phyloP scores from a whole-genome alignment of 2,329 filamentous ascomycete genomes.

The Diaporthe sp. region DNA sequence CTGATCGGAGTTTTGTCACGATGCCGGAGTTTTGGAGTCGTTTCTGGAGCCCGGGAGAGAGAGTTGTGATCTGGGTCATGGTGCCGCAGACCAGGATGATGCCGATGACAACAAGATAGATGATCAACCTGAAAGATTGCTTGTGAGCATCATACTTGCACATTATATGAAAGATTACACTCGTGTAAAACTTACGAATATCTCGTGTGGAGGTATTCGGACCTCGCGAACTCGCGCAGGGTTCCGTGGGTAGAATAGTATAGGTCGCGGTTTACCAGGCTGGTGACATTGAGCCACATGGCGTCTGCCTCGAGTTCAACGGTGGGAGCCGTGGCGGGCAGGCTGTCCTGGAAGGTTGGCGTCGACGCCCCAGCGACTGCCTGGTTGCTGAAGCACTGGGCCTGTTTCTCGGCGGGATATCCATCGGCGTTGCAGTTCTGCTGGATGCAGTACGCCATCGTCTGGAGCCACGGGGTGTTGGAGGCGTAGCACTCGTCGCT shows the following conservation, averaged over 20 bases:
- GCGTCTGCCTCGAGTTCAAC: constrained; percentile 7
- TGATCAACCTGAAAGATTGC: neutral
- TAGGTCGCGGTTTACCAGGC: neutral
- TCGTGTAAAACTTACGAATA: neutral
- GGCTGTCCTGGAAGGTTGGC: constrained; percentile 10
- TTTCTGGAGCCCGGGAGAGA: constrained; percentile 13
- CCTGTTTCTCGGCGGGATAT: constrained; percentile 20
- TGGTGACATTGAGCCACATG: constrained; percentile 27
- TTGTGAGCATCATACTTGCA: neutral
- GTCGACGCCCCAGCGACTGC: neutral
- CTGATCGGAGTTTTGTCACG: neutral
- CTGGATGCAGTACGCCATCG: constrained; percentile 31
- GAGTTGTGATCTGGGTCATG: constrained; percentile 10
- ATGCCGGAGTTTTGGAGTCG: neutral
- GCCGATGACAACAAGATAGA: constrained; percentile 16
- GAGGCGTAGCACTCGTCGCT: constrained; percentile 20
- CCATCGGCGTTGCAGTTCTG: constrained; percentile 16
- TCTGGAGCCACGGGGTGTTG: constrained; percentile 25
- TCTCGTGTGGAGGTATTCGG: constrained; percentile 27
- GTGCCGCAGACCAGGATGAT: constrained; percentile 12
- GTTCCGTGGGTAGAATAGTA: constrained; percentile 20
- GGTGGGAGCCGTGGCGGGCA: neutral
- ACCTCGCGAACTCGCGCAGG: constrained; percentile 3
- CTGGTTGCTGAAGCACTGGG: constrained; percentile 17
- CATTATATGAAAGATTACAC: too few relatives aligned